Conservation (phyloP, 2,329 filamentous ascomycete genomes). For the Claviceps pazoutovae region DNA sequence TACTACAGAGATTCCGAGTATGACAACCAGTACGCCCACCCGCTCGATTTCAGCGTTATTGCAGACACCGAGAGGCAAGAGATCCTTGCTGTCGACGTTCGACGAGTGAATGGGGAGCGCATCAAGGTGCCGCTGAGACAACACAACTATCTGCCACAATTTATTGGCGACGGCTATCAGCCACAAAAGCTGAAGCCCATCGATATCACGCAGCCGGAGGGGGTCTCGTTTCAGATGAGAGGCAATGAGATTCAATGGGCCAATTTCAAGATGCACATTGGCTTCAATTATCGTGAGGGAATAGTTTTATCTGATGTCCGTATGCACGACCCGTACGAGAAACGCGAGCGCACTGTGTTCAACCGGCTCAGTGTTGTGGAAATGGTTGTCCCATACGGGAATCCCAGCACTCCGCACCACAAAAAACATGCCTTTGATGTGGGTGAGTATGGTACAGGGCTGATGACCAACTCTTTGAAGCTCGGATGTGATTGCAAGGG, state of each 20-base stretch:
- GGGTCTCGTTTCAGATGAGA: constrained; percentile 31
- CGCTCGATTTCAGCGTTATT: constrained; percentile 34
- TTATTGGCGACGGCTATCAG: constrained; percentile 20
- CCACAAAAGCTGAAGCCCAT: constrained; percentile 23
- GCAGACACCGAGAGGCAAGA: constrained; percentile 33
- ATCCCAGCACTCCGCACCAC: constrained; percentile 48
- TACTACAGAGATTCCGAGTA: constrained; percentile 63
- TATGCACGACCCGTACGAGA: constrained; percentile 38
- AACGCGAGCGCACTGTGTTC: constrained; percentile 41
- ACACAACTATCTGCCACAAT: constrained; percentile 24
- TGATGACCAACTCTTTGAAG: constrained; percentile 51
- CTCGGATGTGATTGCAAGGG: constrained; percentile 52
- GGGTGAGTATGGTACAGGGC: constrained; percentile 50
- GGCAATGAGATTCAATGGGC: constrained; percentile 41
- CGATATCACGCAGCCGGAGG: constrained; percentile 26
- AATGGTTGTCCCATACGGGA: constrained; percentile 58
- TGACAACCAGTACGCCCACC: constrained; percentile 50
- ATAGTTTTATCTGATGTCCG: constrained; percentile 55
- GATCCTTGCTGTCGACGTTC: constrained; percentile 29
- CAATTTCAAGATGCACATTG: constrained; percentile 57
- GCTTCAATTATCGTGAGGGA: constrained; percentile 58
- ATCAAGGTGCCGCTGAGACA: constrained; percentile 28
- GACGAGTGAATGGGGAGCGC: constrained; percentile 30
- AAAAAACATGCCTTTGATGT: constrained; percentile 58
- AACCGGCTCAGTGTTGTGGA: constrained; percentile 55